Base-by-base conservation (phyloP, 73 alveolate genomes). In the Symbiodinium natans region DNA sequence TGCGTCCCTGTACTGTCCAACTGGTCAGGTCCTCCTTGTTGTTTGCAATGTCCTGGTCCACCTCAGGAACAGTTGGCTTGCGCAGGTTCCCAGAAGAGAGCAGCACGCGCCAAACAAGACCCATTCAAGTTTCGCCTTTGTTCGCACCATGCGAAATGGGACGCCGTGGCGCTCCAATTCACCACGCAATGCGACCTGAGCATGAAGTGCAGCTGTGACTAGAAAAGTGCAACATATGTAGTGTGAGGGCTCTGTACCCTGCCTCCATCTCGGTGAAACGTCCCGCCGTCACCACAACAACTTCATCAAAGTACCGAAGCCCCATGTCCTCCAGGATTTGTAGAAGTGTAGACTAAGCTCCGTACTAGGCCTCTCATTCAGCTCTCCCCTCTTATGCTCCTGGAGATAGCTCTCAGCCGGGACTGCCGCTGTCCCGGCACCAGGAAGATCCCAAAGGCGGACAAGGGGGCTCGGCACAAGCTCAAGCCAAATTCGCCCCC, bases 211-310 rank as follows among this genome's bases (percentile, higher is more conserved):
- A 31, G 59, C 54, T 48, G 11, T 3, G 41, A 40, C 41, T 10
- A 38, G 63, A 0, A 19, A 17, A 40, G 39, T 27, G 36, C 36
- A 56, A 29, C 17, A 56, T 21, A 56, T 29, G 27, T 56, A 56
- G 31, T 2, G 27, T 29, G 27, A 56, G 31, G 27, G 40, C 31
- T 34, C 48, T 38, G 77, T 10, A 5, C 56, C 15, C 52, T 9
- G 96, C 96, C 96, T 90, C 96, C 96, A 90, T 90, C 77, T 90
- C 96, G 2, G 96, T 90, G 96, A 90, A 90, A 19, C 96, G 96
- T 17, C 96, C 96, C 39, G 96, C 96, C n/a, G 96, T 56, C 31
- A 90, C 96, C 56, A 90, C 96, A 48, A 90, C 87, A 9, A 90
- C 96, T 27, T 82, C 73, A 38, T 90, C 96, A 41, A 90, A 90